Conservation (phyloP, 2,329 filamentous ascomycete species). For the Apiospora saccharicola region DNA sequence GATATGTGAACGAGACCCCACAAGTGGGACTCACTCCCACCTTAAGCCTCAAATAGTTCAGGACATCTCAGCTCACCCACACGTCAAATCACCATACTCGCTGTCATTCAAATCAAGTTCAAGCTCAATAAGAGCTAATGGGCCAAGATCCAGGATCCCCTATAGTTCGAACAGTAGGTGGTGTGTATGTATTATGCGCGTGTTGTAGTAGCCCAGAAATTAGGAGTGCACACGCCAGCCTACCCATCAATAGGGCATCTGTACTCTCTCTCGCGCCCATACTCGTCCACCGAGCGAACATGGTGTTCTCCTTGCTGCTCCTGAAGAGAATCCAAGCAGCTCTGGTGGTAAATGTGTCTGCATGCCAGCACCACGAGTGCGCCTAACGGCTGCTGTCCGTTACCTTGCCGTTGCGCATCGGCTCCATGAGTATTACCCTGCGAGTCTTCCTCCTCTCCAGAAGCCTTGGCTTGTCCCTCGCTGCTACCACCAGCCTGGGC, state of each 20-base stretch:
- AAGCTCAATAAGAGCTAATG: background rate
- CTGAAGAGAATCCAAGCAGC: constrained; percentile 72
- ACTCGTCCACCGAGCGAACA: constrained; percentile 52
- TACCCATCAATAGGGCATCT: constrained; percentile 65
- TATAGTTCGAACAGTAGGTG: background rate
- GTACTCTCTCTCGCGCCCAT: constrained; percentile 56
- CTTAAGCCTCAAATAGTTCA: background rate
- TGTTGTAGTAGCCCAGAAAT: background rate
- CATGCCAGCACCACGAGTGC: constrained; percentile 74
- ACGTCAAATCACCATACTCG: background rate
- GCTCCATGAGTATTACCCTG: background rate
- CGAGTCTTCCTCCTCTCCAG: constrained; percentile 42
- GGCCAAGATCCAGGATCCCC: background rate
- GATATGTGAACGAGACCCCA: background rate
- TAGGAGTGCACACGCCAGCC: constrained; percentile 1
- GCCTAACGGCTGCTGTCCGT: constrained; percentile 58
- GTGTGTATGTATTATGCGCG: background rate
- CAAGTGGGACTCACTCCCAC: background rate
- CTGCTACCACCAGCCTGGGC: constrained; percentile 40
- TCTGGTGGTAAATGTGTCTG: constrained; percentile 74
- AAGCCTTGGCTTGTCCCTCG: constrained; percentile 34
- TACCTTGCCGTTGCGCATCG: background rate
- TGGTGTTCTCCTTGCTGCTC: constrained; percentile 55
- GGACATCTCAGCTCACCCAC: background rate
- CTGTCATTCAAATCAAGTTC: background rate